Evolutionary conservation across 768 basidiomycete species (phyloP).

Genomic region (Kwoniella mangroviensis): DNA sequence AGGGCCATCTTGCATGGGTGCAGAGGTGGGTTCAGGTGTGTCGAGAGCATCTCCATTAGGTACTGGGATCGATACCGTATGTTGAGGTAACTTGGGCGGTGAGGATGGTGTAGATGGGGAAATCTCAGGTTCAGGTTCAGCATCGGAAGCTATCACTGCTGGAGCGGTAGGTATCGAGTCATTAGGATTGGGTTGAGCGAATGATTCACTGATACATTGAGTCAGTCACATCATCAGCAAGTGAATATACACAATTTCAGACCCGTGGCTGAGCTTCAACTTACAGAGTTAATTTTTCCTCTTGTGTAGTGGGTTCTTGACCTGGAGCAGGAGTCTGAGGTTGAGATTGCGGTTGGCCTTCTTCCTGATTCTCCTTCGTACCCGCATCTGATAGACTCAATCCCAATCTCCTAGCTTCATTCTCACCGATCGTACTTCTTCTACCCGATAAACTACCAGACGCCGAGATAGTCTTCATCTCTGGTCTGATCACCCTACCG

Average conservation of each 20-base stretch:
- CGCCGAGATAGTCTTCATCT: constrained; percentile 16
- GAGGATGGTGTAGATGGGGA: constrained; percentile 8
- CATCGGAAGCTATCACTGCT: constrained; percentile 29
- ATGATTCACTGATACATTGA: constrained; percentile 44
- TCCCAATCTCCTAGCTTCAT: constrained; percentile 41
- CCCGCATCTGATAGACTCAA: constrained; percentile 3
- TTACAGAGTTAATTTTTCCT: constrained; percentile 48
- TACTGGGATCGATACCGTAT: constrained; percentile 48
- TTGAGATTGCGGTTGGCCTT: constrained; percentile 25
- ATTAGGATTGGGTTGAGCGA: constrained; percentile 55
- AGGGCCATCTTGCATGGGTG: constrained; percentile 11
- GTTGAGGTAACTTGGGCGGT: constrained; percentile 32
- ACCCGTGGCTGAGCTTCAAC: constrained; percentile 9
- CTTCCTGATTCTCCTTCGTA: constrained; percentile 18
- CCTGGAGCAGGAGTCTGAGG: constrained; percentile 25
- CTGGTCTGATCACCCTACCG: constrained; percentile 63
- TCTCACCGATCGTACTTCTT: constrained; percentile 39
- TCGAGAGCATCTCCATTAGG: constrained; percentile 51
- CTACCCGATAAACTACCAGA: constrained; percentile 11
- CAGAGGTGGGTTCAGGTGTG: constrained; percentile 30
- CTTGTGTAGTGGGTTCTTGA: constrained; percentile 3
- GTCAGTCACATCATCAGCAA: too few species aligned
- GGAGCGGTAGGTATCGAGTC: constrained; percentile 53
- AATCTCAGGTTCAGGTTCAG: constrained; percentile 17
- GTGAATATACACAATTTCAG: too few species aligned